Evolutionary conservation across 1,284 basidiomycete genomes (phyloP), one percentile per base, ranked within the genome.

Genomic region (Trichosporon sp.): DNA sequence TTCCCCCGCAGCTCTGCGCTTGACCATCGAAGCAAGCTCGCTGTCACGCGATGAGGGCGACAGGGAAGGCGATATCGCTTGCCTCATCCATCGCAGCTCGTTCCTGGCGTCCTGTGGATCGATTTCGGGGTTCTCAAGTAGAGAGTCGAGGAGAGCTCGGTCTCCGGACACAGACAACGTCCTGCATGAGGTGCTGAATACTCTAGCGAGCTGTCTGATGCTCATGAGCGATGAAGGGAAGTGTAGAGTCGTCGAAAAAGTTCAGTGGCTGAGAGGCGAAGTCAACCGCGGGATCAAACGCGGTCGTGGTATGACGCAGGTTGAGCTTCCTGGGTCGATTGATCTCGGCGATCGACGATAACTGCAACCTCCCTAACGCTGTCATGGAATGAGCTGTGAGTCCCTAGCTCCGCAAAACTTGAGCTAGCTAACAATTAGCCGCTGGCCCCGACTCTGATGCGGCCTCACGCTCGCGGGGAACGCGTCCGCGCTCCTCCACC

Each of bases 1-100:
- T 83, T 94, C 92, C 16, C 92, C 90, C 3, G 78, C 74, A 12
- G 87, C 76, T 74, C 92, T 69, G 40, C 80, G 73, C 38, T 69
- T 35, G 2, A 84, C 81, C 72, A 81, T 71, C 14, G 70, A 68
- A n/a, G 68, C 70, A 2, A 84, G 35, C 56, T 67, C 59, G 32
- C 71, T 67, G 14, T 72, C 67, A 2, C 12, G 16, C 0, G 46
- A 14, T 5, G 61, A n/a, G 4, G 31, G 37, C 11, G 63, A 69
- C 7, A 31, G 4, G 4, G 14, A 32, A 16, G 31, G 59, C 59
- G 59, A 12, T 5, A 56, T 14, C 3, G 74, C 73, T 26, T 76
- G 48, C 1, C 51, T 70, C 64, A 84, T 80, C 83, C 83, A 84
- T 6, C 81, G 70, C 2, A 83, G 71, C 68, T 84, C 83, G 54